Evolutionary conservation across 2,329 filamentous ascomycete species (phyloP), one percentile per base, ranked within the genome.

Genomic region (Eutypella sp.): DNA sequence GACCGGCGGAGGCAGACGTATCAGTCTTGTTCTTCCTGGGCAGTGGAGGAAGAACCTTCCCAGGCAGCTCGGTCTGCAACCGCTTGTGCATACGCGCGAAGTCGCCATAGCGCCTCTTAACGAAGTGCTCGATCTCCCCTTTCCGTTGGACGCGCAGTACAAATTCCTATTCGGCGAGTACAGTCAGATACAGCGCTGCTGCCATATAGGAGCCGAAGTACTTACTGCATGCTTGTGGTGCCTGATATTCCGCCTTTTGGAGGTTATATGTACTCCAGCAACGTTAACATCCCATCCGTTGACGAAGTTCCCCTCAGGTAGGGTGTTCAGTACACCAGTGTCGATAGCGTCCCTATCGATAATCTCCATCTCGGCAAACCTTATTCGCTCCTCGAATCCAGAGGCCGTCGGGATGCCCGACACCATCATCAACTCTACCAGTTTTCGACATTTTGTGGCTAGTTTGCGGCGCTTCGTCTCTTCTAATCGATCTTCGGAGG

Each of bases 401-500:
- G 91, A 96, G 4, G 93, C 90, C 1, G 93, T 99, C 27, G 88
- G 89, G 47, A 99, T 86, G 31, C 93, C 93, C 7, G 92, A 97
- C 8, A 99, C 93, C 90, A 99, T 96, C 93, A 99, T 99, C 50
- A 99, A 75, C 74, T 99, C 93, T 10, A 99, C 89, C 47, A 99
- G 73, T 72, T 99, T 99, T 66, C 93, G 85, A 40, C 88, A 89
- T 76, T 99, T 99, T 57, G 85, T 76, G 3, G 93, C 92, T 53
- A 99, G 72, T 67, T 99, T 99, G 54, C 84, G 79, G 47, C 93
- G 81, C 73, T 99, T 99, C 9, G 93, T 97, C 68, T 96, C 90
- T 69, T 99, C 93, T 24, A 97, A 72, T 4, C 93, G 82, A 64
- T 99, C 93, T 69, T 97, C 93, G 5, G 92, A 96, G 5, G 91